Conservation (phyloP, 306 rosid species). For the Fagus sylvatica region DNA sequence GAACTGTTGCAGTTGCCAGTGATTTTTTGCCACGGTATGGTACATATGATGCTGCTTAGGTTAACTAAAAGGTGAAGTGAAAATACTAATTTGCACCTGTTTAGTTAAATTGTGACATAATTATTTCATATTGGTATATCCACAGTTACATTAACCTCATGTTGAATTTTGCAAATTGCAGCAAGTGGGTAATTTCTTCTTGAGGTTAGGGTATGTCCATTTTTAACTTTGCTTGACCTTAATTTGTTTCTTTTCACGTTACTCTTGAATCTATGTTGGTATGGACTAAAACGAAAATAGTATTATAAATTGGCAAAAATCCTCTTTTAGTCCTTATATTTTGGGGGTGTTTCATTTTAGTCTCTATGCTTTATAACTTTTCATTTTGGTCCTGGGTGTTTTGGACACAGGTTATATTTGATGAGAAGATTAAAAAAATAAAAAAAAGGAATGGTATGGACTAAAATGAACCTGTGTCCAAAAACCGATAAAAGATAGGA, state of each 20-base stretch:
- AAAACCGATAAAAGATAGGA: neutral
- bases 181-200: constrained; percentile 1
- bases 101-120: neutral
- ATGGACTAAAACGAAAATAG: neutral
- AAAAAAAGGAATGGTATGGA: too few relatives aligned
- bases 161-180: neutral
- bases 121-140: neutral
- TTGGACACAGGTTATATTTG: too few relatives aligned
- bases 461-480: too few relatives aligned
- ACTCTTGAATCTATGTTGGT: constrained; percentile 9
- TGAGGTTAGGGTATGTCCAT: neutral
- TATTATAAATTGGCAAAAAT: too few relatives aligned
- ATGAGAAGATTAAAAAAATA: too few relatives aligned
- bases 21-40: constrained; percentile 11
- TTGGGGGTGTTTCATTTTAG: too few relatives aligned
- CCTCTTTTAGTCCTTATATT: too few relatives aligned
- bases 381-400: too few relatives aligned
- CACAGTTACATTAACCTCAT: neutral
- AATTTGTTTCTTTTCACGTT: neutral
- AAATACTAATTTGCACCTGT: neutral
- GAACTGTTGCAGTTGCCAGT: neutral
- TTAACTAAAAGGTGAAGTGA: neutral
- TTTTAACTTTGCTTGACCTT: neutral
- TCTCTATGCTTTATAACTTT: too few relatives aligned
- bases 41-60: neutral